phyloP scores from a whole-genome alignment of 371 early-diverging fungal genomes.

The Batrachochytrium dendrobatidis region DNA sequence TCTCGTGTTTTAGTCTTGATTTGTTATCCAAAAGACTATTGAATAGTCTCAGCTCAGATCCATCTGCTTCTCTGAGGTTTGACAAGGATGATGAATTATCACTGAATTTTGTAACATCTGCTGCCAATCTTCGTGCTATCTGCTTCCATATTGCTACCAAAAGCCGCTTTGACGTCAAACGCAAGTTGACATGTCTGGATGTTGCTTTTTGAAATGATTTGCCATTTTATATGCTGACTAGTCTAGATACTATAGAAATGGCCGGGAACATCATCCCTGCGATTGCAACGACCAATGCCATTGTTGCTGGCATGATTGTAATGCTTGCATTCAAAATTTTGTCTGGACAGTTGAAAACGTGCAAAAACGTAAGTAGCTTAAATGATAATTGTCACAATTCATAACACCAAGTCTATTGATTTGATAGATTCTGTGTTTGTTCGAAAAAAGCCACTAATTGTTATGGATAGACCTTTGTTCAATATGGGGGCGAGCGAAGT shows the following conservation, averaged over 20 bases:
- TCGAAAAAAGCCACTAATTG: too few species aligned
- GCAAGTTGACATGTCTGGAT: conserved; percentile 31
- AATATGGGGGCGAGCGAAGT: conserved; percentile 25
- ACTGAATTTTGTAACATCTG: conserved; percentile 86
- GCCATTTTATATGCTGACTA: background rate
- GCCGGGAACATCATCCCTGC: conserved; percentile 99
- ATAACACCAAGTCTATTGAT: background rate
- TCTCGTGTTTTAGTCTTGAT: conserved; percentile 13
- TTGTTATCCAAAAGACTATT: conserved; percentile 24
- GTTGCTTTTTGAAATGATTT: background rate
- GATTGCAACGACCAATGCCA: conserved; percentile 99
- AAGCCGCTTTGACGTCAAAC: conserved; percentile 82
- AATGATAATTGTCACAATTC: background rate
- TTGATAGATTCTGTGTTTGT: background rate
- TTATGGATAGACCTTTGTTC: conserved; percentile 27
- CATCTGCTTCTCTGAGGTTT: conserved; percentile 56
- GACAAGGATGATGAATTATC: conserved; percentile 92
- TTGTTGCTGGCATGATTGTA: conserved; percentile 93
- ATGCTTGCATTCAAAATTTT: conserved; percentile 75
- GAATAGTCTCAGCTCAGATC: conserved; percentile 31
- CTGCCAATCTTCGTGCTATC: conserved; percentile 78
- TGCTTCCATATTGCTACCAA: conserved; percentile 72
- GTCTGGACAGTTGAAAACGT: conserved; percentile 37
- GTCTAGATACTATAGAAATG: conserved; percentile 72
- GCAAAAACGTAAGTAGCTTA: conserved; percentile 28